Evolutionary conservation across 495 filamentous ascomycete genomes (phyloP).

Genomic region (Aspergillus saccharolyticus): DNA sequence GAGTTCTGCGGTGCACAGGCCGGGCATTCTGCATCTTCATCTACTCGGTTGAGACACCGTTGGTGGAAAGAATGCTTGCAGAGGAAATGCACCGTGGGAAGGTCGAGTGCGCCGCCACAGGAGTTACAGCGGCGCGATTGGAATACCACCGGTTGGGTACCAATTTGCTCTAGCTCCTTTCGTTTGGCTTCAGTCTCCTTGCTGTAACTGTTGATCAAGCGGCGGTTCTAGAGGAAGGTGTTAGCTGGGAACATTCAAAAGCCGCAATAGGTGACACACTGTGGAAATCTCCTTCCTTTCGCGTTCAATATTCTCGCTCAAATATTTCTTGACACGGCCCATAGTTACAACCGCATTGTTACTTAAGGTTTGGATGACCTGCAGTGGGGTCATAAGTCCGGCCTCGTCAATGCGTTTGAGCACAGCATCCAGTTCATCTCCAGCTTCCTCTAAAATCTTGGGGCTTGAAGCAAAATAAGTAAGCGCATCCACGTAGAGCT

Average conservation of each 20-base stretch:
- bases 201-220: conserved; percentile 79
- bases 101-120: conserved; percentile 68
- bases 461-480: conserved; percentile 89
- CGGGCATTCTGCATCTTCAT: conserved; percentile 74
- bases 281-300: conserved; percentile 79
- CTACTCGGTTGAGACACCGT: conserved; percentile 65
- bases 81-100: conserved; percentile 90
- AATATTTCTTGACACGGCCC: conserved; percentile 93
- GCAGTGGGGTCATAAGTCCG: conserved; percentile 89
- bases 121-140: conserved; percentile 79
- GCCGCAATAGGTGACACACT: conserved; percentile 28
- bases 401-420: conserved; percentile 83
- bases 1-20: conserved; percentile 76
- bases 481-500: conserved; percentile 87
- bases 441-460: conserved; percentile 77
- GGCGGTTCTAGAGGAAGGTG: conserved; percentile 57
- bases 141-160: conserved; percentile 79
- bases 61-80: conserved; percentile 97
- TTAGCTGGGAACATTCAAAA: conserved; percentile 10
- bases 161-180: conserved; percentile 69
- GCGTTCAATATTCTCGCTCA: conserved; percentile 78
- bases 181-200: conserved; percentile 76
- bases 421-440: conserved; percentile 71
- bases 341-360: conserved; percentile 86
- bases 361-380: conserved; percentile 90